These are phyloP conservation scores for Carex cristatella DNA, from an alignment of 176 grass and related monocot species.

Conservation along the genomic window DNA sequence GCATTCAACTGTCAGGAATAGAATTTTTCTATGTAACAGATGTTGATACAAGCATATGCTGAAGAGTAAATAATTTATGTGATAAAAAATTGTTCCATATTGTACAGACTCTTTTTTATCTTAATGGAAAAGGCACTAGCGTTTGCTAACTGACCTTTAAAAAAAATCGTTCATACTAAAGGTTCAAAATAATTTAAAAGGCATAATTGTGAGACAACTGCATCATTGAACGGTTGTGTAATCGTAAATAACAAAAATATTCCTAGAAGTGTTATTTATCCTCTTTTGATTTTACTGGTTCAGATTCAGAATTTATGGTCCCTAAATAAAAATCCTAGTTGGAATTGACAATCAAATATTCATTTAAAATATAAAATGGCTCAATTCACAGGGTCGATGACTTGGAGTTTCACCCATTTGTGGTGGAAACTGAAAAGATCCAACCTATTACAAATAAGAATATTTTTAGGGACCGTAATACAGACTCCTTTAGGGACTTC, in stretches of 20 bases:
- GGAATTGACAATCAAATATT: no score
- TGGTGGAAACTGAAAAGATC: not conserved
- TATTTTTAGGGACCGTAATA: not conserved
- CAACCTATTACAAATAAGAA: not conserved
- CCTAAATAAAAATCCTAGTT: no score
- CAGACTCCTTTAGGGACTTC: not conserved
- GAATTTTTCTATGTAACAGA: not conserved
- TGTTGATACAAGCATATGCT: not conserved
- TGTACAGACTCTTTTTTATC: no score
- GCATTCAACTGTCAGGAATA: not conserved
- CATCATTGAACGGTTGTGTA: not conserved
- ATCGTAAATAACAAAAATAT: not conserved
- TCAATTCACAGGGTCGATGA: not conserved
- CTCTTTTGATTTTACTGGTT: not conserved
- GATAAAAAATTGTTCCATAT: not conserved
- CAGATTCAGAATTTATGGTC: not conserved
- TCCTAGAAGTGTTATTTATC: not conserved
- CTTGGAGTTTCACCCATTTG: not conserved
- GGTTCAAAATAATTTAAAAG: not conserved
- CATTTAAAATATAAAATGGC: not conserved
- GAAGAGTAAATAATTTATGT: not conserved
- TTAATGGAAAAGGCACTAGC: no score
- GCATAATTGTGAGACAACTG: not conserved
- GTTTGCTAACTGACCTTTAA: no score
- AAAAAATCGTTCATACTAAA: no score